A percentile compares a stretch with the other conserved stretches of the same genome.
These are phyloP conservation scores for Chlamydomonas sphaeroides DNA, from an alignment of 139 green algal genomes.

Conservation along the genomic window DNA sequence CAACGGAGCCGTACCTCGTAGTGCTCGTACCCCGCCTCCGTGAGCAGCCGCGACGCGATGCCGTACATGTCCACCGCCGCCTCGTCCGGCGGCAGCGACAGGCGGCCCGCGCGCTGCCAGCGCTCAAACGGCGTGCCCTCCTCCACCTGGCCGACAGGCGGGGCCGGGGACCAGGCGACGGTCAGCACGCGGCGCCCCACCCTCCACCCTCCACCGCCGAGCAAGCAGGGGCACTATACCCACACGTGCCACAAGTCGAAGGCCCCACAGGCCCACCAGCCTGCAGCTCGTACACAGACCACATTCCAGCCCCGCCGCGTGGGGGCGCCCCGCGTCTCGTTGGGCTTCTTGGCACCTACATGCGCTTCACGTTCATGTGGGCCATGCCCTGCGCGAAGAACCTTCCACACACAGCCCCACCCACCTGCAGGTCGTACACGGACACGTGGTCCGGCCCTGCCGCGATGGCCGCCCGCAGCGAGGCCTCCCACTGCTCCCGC, in stretches of 20 bases:
- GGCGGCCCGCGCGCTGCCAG: constrained; percentile 71
- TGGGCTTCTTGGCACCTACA: too few species aligned
- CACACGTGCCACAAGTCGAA: too few species aligned
- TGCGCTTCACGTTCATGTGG: too few species aligned
- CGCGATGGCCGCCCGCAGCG: constrained; percentile 72
- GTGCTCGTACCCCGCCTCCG: constrained; percentile 86
- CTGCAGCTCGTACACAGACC: too few species aligned
- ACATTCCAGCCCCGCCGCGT: too few species aligned
- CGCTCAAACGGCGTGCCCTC: constrained; percentile 89
- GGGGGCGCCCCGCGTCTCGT: too few species aligned
- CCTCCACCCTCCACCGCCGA: background rate
- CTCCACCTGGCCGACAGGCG: constrained; percentile 92
- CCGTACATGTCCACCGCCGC: constrained; percentile 83
- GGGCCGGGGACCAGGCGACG: too few species aligned
- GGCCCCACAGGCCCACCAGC: too few species aligned
- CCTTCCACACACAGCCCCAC: background rate
- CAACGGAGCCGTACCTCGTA: constrained; percentile 93
- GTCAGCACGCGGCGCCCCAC: too few species aligned
- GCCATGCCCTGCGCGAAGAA: too few species aligned
- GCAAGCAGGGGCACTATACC: background rate
- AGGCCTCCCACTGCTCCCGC: constrained; percentile 70
- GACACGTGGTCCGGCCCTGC: constrained; percentile 85
- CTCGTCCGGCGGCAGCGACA: constrained; percentile 74
- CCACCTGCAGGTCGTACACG: constrained; percentile 94
- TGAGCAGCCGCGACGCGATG: constrained; percentile 67